A percentile compares a stretch with the other conserved stretches of the same genome.
phyloP scores from a whole-genome alignment of 164 flowering plant genomes.

The Annona cherimola region DNA sequence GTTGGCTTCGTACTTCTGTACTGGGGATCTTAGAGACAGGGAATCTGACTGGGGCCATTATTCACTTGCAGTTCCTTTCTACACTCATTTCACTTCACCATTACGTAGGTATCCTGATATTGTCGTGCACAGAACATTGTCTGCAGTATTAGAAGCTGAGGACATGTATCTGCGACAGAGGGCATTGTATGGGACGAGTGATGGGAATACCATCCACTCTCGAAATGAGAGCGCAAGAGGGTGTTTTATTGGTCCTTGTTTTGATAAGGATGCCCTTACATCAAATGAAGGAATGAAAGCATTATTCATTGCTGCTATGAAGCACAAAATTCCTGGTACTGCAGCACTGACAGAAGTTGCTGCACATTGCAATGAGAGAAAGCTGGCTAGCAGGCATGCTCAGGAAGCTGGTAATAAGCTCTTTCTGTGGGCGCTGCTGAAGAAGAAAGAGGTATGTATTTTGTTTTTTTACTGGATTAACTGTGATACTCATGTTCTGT shows the following conservation, averaged over 20 bases:
- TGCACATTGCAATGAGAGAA: slow-evolving; percentile 64
- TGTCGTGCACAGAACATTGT: slow-evolving; percentile 77
- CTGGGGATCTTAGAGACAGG: slow-evolving; percentile 47
- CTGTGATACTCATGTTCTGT: neutral
- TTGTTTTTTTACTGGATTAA: neutral
- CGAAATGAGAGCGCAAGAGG: slow-evolving; percentile 11
- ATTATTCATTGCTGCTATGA: slow-evolving; percentile 52
- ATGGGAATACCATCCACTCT: slow-evolving; percentile 1
- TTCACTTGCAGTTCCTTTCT: slow-evolving; percentile 74
- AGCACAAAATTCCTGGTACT: slow-evolving; percentile 41
- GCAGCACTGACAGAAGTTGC: slow-evolving; percentile 57
- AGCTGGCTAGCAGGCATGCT: slow-evolving; percentile 62
- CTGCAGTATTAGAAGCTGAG: slow-evolving; percentile 82
- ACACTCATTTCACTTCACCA: slow-evolving; percentile 96
- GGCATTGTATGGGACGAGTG: slow-evolving; percentile 8
- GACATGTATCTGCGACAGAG: slow-evolving; percentile 33
- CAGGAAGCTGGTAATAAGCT: slow-evolving; percentile 71
- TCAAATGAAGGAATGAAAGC: slow-evolving; percentile 53
- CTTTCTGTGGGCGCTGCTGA: slow-evolving; percentile 73
- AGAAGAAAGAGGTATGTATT: slow-evolving; percentile 58
- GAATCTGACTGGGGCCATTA: slow-evolving; percentile 72
- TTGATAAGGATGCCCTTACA: slow-evolving; percentile 49
- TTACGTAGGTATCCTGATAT: slow-evolving; percentile 91
- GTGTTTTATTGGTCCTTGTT: slow-evolving; percentile 56
- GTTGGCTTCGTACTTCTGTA: slow-evolving; percentile 71